These are phyloP conservation scores for Clavariopsis aquatica DNA, from an alignment of 495 filamentous ascomycete species.

Conservation along the genomic window DNA sequence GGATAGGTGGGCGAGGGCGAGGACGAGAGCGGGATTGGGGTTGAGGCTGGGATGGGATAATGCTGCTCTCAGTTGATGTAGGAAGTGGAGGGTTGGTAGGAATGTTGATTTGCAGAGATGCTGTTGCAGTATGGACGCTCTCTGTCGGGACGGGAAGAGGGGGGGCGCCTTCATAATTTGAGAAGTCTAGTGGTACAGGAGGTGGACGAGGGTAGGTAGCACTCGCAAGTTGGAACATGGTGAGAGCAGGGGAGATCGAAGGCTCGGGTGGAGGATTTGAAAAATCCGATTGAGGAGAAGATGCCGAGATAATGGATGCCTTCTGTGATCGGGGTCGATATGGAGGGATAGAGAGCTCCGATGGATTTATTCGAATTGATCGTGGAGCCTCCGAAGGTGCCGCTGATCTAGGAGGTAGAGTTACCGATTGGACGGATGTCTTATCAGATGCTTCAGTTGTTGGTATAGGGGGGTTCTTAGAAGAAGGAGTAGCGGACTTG, in stretches of 20 bases:
- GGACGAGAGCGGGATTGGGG: no score
- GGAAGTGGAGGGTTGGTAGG: background rate
- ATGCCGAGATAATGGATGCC: background rate
- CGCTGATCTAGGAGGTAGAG: background rate
- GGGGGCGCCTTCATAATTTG: background rate
- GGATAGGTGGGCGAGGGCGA: background rate
- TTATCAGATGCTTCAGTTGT: conserved; percentile 10
- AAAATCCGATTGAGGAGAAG: background rate
- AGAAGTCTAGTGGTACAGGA: conserved; percentile 15
- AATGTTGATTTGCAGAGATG: background rate
- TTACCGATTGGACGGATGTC: background rate
- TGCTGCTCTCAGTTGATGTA: conserved; percentile 7
- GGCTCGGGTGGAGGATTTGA: background rate
- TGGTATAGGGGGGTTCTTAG: conserved; percentile 20
- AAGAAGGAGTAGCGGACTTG: background rate
- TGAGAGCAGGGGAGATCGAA: background rate
- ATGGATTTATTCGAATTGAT: background rate
- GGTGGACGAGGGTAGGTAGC: conserved; percentile 6
- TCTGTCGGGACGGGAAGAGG: conserved; percentile 14
- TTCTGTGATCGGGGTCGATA: background rate
- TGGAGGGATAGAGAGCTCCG: background rate
- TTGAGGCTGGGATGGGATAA: background rate
- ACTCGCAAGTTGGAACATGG: background rate
- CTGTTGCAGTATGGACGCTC: background rate
- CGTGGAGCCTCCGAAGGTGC: background rate